Conservation (phyloP, 1,284 basidiomycete species). For the Moniliella sp. region DNA sequence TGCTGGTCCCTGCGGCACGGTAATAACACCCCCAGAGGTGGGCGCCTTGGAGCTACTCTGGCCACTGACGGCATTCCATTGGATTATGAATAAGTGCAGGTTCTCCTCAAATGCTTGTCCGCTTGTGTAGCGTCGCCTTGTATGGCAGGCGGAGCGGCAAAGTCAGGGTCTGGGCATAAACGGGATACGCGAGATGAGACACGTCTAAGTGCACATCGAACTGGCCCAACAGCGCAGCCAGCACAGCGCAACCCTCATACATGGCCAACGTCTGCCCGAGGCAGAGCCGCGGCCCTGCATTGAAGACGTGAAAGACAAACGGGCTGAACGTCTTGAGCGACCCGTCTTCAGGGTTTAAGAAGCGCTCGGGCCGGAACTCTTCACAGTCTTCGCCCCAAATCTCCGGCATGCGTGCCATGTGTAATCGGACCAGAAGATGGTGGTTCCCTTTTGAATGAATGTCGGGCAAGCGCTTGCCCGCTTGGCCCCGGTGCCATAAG, state of each 20-base stretch:
- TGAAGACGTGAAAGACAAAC: constrained; percentile 33
- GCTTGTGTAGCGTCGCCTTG: too few species aligned
- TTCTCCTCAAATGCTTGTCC: background rate
- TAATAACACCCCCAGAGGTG: background rate
- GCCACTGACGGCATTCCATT: background rate
- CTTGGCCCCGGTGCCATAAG: too few species aligned
- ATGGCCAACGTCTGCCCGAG: constrained; percentile 28
- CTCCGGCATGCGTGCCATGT: constrained; percentile 21
- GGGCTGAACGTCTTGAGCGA: constrained; percentile 36
- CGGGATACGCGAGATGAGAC: too few species aligned
- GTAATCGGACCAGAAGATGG: constrained; percentile 13
- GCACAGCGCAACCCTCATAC: constrained; percentile 14
- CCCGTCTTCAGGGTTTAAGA: constrained; percentile 21
- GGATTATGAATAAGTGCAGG: background rate
- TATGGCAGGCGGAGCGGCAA: too few species aligned
- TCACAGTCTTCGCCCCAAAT: constrained; percentile 19
- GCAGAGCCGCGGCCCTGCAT: constrained; percentile 24
- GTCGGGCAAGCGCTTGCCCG: constrained; percentile 10
- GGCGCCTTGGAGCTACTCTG: background rate
- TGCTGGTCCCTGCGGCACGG: background rate
- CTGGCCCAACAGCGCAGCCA: constrained; percentile 9
- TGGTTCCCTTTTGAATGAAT: constrained; percentile 11
- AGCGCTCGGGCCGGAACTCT: constrained; percentile 24
- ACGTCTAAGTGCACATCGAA: too few species aligned
- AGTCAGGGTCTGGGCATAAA: too few species aligned